Conservation (phyloP, 129 eudicot genomes). For the Saposhnikovia divaricata region DNA sequence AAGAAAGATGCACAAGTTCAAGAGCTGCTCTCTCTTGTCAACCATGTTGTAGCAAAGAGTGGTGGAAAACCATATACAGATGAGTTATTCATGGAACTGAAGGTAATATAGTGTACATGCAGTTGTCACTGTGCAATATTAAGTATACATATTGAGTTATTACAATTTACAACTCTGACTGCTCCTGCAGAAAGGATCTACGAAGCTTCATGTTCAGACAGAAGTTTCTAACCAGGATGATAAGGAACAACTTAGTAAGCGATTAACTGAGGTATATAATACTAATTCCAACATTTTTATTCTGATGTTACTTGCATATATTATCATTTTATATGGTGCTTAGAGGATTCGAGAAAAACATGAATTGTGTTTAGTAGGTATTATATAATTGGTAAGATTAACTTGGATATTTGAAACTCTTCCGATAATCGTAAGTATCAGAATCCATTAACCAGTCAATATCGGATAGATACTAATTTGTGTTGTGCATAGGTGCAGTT, state of each 20-base stretch:
- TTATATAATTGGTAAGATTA: not conserved
- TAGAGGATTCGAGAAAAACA: no score
- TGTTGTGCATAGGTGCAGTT: no score
- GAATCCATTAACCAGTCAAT: no score
- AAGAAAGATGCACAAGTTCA: slow-evolving; percentile 47
- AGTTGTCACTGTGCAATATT: not conserved
- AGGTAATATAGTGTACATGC: slow-evolving; percentile 28
- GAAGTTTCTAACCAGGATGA: slow-evolving; percentile 11
- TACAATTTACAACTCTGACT: not conserved
- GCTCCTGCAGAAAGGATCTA: slow-evolving; percentile 54
- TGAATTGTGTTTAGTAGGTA: no score
- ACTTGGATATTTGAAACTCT: no score
- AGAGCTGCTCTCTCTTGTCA: slow-evolving; percentile 56
- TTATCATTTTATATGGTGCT: not conserved
- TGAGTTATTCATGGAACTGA: slow-evolving; percentile 61
- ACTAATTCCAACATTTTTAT: not conserved
- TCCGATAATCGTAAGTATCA: no score
- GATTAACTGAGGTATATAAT: slow-evolving; percentile 60
- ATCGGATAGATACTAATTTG: no score
- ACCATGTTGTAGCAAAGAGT: slow-evolving; percentile 41
- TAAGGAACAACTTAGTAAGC: slow-evolving; percentile 60
- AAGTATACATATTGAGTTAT: not conserved
- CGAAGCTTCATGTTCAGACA: slow-evolving; percentile 41
- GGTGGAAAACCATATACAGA: slow-evolving; percentile 65
- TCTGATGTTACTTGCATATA: not conserved